phyloP scores from a whole-genome alignment of 139 green algal genomes.

The Pseudopediastrum boryanum region DNA sequence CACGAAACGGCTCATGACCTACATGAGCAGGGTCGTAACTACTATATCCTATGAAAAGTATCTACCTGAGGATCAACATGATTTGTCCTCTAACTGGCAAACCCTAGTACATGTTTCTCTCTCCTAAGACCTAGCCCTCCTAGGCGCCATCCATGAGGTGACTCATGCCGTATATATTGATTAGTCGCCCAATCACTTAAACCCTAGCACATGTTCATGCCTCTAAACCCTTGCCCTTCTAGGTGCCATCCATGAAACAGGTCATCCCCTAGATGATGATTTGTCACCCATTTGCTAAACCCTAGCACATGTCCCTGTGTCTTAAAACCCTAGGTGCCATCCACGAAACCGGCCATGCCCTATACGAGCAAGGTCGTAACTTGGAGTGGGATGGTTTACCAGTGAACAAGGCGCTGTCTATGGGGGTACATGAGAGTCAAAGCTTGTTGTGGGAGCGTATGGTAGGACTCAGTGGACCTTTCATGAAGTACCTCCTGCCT shows the following conservation, averaged over 20 bases:
- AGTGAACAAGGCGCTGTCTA: conserved; percentile 57
- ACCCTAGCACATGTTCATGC: no score
- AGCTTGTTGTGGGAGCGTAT: conserved; percentile 92
- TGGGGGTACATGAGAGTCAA: conserved; percentile 92
- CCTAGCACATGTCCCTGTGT: not conserved
- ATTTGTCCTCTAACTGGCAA: no score
- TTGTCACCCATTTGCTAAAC: no score
- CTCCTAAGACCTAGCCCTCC: no score
- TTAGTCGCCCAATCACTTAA: no score
- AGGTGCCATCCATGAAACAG: conserved; percentile 37
- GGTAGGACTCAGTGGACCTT: conserved; percentile 54
- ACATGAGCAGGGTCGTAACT: no score
- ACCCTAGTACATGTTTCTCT: no score
- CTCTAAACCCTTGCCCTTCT: not conserved
- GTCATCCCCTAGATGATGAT: not conserved
- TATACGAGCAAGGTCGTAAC: conserved; percentile 93
- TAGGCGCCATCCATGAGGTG: no score
- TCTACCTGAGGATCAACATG: no score
- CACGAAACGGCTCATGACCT: conserved; percentile 56
- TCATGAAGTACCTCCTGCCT: conserved; percentile 42
- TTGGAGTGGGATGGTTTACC: conserved; percentile 51
- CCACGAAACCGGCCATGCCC: conserved; percentile 74
- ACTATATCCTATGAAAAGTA: no score
- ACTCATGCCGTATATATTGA: no score
- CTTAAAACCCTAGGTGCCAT: conserved; percentile 18